Evolutionary conservation across 306 rosid species (phyloP).

Genomic region (Sicyos edulis): DNA sequence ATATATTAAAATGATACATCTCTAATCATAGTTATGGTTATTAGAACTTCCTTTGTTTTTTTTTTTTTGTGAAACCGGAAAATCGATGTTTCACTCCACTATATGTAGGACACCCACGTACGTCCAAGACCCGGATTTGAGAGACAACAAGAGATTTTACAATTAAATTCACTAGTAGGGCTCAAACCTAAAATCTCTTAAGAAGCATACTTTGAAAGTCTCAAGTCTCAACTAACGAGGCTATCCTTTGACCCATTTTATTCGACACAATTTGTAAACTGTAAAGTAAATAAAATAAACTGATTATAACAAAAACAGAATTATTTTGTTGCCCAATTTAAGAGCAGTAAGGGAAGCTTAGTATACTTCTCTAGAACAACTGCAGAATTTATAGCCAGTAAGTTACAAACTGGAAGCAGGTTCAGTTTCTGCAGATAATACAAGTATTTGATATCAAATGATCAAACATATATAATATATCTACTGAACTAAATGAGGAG

Average conservation of each 20-base stretch:
- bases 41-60: background rate
- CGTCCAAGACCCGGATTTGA: too few relatives aligned
- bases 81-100: too few relatives aligned
- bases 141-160: too few relatives aligned
- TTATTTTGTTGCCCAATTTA: background rate
- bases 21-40: background rate
- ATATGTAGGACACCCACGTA: too few relatives aligned
- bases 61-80: too few relatives aligned
- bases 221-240: too few relatives aligned
- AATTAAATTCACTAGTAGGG: too few relatives aligned
- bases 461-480: background rate
- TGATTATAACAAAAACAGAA: too few relatives aligned
- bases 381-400: background rate
- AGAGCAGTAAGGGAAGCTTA: conserved; percentile 6
- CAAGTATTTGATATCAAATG: conserved; percentile 14
- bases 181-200: too few relatives aligned
- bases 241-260: background rate
- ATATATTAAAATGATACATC: background rate
- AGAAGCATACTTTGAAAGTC: too few relatives aligned
- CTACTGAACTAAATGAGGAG: conserved; percentile 16
- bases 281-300: background rate
- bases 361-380: background rate
- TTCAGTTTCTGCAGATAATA: conserved; percentile 17
- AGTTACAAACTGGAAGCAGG: conserved; percentile 16
- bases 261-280: background rate